Base-by-base conservation (phyloP, 148 eudicot genomes). In the Hydrangea macrophylla region DNA sequence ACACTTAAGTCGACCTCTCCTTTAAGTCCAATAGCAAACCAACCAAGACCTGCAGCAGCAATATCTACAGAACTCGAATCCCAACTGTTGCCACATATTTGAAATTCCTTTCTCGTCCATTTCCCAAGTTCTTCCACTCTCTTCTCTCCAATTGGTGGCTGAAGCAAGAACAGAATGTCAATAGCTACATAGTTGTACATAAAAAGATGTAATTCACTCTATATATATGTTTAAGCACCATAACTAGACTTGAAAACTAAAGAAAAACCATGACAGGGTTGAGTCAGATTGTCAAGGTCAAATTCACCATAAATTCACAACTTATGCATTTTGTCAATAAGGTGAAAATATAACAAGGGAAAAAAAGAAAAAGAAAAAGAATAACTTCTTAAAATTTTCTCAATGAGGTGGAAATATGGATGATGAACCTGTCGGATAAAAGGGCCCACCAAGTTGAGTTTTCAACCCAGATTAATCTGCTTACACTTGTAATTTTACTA, bases 11-110 rank as follows among this genome's bases (percentile, higher is more conserved):
- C 55, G 58, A 90, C 96, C 56, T 94, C 88, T 58, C 99, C 99
- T 76, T 81, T 88, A 26, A 90, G 82, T 73, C 86, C 95, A 64
- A 94, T 80, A 65, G 92, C 89, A 94, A 90, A 89, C 99, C 99
- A 94, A 67, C 99, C 99, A 54, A 94, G 78, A 68, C 99, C 99
- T 58, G 90, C 81, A 64, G 80, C 85, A 25, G 91, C 97, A 57
- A 94, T 70, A 67, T 94, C 99, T 26, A 75, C 83, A 57, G 80
- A 83, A 64, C 92, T 94, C 17, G 88, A 76, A 54, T 88, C 90
- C 97, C 99, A 90, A 61, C 60, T 74, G 62, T 78, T 75, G 58
- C 99, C 99, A 70, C 13, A 71, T 17, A 90, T 76, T 18, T 42
- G 79, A 64, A 81, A 78, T 75, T 90, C 91, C 77, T 68, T 84